phyloP scores from a whole-genome alignment of 805 yeast species.

The Ogataea philodendri region DNA sequence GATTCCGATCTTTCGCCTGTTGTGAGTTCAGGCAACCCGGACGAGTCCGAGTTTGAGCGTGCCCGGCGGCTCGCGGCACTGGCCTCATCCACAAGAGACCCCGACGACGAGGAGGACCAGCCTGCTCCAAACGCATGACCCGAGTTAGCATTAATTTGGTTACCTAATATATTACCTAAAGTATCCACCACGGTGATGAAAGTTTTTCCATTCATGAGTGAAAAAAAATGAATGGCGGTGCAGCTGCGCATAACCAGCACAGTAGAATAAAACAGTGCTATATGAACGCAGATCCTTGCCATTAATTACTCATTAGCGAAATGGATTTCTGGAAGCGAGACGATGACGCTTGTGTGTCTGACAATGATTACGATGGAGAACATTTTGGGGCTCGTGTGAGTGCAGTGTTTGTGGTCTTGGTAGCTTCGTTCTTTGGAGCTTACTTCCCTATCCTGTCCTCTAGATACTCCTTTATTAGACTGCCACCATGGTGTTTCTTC shows the following conservation, averaged over 20 bases:
- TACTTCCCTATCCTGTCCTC: conserved; percentile 64
- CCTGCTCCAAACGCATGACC: conserved; percentile 7
- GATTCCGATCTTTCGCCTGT: conserved; percentile 2
- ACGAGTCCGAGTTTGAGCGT: conserved; percentile 28
- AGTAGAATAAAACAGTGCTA: conserved; percentile 5
- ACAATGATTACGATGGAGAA: conserved; percentile 27
- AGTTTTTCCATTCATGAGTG: conserved; percentile 1
- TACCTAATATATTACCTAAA: conserved; percentile 1
- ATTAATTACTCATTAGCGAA: neutral
- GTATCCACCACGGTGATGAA: conserved; percentile 9
- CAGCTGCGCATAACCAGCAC: conserved; percentile 15
- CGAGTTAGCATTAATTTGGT: conserved; percentile 1
- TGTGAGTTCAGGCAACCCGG: conserved; percentile 3
- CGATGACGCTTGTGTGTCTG: conserved; percentile 23
- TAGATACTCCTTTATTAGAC: conserved; percentile 51
- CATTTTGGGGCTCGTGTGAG: conserved; percentile 50
- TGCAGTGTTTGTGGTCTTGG: conserved; percentile 58
- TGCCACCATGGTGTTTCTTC: conserved; percentile 64
- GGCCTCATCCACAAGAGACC: conserved; percentile 29
- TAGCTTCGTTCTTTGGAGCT: conserved; percentile 57
- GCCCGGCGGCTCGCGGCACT: conserved; percentile 33
- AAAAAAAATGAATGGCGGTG: neutral
- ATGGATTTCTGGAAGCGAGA: conserved; percentile 11
- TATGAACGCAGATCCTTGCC: neutral
- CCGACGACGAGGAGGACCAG: conserved; percentile 38